Conservation (phyloP, 2,329 filamentous ascomycete genomes). For the Lecanicillium sp. region DNA sequence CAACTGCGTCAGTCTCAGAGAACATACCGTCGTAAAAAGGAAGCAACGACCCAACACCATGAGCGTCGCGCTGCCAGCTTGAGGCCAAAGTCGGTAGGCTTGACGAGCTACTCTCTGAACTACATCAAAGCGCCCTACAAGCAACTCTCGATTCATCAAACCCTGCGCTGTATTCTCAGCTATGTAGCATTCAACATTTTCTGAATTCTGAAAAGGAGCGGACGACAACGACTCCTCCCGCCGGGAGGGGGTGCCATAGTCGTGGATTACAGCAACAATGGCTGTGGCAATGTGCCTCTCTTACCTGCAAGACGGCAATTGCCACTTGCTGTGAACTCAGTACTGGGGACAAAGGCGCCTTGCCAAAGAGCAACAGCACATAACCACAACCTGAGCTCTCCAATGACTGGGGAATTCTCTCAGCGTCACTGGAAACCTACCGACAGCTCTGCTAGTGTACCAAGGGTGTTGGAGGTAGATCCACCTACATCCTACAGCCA, state of each 20-base stretch:
- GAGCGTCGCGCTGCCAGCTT: background rate
- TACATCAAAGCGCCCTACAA: background rate
- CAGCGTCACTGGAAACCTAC: no score
- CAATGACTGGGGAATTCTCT: no score
- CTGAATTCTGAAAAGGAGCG: background rate
- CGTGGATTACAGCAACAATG: no score
- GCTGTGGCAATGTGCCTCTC: no score
- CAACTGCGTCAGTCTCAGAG: conserved; percentile 1
- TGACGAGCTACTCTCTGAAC: background rate
- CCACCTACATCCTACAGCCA: background rate
- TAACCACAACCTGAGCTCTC: no score
- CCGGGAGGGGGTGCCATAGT: no score
- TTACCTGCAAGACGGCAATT: no score
- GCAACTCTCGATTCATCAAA: background rate
- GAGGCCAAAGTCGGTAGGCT: background rate
- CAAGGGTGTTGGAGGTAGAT: no score
- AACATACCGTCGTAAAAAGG: background rate
- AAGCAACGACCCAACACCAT: background rate
- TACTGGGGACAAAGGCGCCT: no score
- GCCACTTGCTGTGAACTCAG: no score
- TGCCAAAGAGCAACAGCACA: no score
- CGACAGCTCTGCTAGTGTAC: no score
- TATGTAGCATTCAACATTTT: background rate
- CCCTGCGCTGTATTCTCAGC: background rate
- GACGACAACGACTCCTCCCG: background rate